Evolutionary conservation across 768 basidiomycete species (phyloP).

Genomic region (Boletus rex-veris): DNA sequence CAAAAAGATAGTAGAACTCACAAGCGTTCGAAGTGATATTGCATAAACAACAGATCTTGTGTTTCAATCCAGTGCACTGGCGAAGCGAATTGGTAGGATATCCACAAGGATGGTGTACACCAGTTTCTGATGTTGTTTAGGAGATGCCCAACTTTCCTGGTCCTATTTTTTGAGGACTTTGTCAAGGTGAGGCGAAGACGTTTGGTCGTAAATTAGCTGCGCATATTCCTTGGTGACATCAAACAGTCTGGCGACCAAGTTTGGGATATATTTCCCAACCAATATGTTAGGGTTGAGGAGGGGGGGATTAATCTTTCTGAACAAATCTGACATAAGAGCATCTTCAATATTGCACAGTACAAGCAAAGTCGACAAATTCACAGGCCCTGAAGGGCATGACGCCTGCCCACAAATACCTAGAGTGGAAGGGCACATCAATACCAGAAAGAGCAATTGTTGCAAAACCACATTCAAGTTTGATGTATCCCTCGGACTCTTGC

Average conservation of each 20-base stretch:
- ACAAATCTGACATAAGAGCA: slow-evolving; percentile 58
- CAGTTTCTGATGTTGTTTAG: slow-evolving; percentile 84
- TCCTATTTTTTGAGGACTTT: slow-evolving; percentile 96
- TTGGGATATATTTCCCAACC: slow-evolving; percentile 94
- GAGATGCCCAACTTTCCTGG: slow-evolving; percentile 78
- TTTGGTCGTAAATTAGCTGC: slow-evolving; percentile 95
- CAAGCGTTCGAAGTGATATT: slow-evolving; percentile 86
- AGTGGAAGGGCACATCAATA: slow-evolving; percentile 99
- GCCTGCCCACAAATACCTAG: slow-evolving; percentile 97
- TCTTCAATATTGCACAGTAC: not conserved
- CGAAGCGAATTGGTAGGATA: slow-evolving; percentile 98
- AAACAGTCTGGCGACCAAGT: slow-evolving; percentile 88
- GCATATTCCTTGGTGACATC: slow-evolving; percentile 82
- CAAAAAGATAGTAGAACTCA: slow-evolving; percentile 97
- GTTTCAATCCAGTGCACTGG: slow-evolving; percentile 99
- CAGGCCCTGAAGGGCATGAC: slow-evolving; percentile 97
- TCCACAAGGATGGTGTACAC: slow-evolving; percentile 97
- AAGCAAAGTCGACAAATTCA: slow-evolving; percentile 40
- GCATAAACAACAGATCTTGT: slow-evolving; percentile 87
- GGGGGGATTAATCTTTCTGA: slow-evolving; percentile 93
- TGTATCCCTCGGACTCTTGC: slow-evolving; percentile 79
- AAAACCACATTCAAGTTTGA: slow-evolving; percentile 94
- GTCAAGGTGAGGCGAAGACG: slow-evolving; percentile 90
- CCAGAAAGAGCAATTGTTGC: slow-evolving; percentile 94
- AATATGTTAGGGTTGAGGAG: slow-evolving; percentile 94